Evolutionary conservation across 2,329 filamentous ascomycete genomes (phyloP).

Genomic region (Stagonosporopsis chrysanthemi): DNA sequence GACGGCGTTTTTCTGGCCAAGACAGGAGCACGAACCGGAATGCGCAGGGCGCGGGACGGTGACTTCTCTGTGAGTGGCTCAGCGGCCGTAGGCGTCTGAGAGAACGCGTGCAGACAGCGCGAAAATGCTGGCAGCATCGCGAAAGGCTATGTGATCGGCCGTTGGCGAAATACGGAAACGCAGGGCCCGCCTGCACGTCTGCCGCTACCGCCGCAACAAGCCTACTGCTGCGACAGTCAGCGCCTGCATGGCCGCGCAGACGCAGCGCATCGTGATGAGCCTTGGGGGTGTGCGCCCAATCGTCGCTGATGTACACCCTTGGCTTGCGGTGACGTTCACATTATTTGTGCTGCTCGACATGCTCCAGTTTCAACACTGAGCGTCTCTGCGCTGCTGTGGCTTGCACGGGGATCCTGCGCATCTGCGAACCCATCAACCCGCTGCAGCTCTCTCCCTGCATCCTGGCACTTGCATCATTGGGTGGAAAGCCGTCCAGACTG

Average conservation of each 20-base stretch:
- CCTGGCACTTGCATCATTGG: not conserved
- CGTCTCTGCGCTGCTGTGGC: too few relatives aligned
- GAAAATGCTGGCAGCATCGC: constrained; percentile 15
- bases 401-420: not conserved
- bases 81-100: constrained; percentile 4
- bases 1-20: constrained; percentile 14
- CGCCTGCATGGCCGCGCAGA: constrained; percentile 1
- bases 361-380: too few relatives aligned
- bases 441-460: not conserved
- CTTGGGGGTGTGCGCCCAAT: not conserved
- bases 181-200: not conserved
- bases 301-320: not conserved
- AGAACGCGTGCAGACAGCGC: constrained; percentile 6
- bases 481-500: not conserved
- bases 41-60: constrained; percentile 13
- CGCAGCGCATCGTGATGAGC: constrained; percentile 6
- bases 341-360: not conserved
- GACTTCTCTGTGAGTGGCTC: constrained; percentile 8
- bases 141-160: constrained; percentile 18
- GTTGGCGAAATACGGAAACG: constrained; percentile 14
- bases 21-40: constrained; percentile 16
- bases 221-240: constrained; percentile 7
- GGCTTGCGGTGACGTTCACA: constrained; percentile 10
- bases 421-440: not conserved
- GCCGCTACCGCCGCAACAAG: constrained; percentile 9